Evolutionary conservation across 202 grass and related monocot genomes (phyloP).

Genomic region (Carex sylvatica): DNA sequence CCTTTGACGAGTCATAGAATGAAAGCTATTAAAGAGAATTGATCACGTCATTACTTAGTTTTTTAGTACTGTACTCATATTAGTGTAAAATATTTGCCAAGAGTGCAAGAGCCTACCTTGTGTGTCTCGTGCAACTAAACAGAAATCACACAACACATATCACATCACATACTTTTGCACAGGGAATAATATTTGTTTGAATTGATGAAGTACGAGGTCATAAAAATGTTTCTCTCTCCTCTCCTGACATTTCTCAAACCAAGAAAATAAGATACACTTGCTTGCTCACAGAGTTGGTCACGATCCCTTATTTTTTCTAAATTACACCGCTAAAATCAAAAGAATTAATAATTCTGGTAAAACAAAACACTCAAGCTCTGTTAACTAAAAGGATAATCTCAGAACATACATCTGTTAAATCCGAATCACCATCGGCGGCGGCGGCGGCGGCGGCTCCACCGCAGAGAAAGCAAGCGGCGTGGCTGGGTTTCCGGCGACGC

Average conservation of each 20-base stretch:
- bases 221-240: background rate
- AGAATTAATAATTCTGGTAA: background rate
- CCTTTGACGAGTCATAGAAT: background rate
- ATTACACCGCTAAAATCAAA: background rate
- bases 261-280: background rate
- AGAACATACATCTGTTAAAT: background rate
- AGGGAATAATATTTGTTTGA: background rate
- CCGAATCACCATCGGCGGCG: background rate
- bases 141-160: background rate
- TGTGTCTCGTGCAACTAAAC: background rate
- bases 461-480: slow-evolving; percentile 56
- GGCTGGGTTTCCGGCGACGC: slow-evolving; percentile 40
- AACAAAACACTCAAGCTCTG: background rate
- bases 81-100: background rate
- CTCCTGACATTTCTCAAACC: background rate
- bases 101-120: background rate
- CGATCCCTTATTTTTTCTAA: background rate
- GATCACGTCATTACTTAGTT: background rate
- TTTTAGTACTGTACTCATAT: background rate
- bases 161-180: background rate
- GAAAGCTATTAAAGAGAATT: background rate
- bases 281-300: background rate
- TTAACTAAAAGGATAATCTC: background rate
- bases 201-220: background rate
- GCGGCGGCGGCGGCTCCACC: slow-evolving; percentile 37